phyloP scores from a whole-genome alignment of 1,284 basidiomycete species.

The Cutaneotrichosporon cutaneum region DNA sequence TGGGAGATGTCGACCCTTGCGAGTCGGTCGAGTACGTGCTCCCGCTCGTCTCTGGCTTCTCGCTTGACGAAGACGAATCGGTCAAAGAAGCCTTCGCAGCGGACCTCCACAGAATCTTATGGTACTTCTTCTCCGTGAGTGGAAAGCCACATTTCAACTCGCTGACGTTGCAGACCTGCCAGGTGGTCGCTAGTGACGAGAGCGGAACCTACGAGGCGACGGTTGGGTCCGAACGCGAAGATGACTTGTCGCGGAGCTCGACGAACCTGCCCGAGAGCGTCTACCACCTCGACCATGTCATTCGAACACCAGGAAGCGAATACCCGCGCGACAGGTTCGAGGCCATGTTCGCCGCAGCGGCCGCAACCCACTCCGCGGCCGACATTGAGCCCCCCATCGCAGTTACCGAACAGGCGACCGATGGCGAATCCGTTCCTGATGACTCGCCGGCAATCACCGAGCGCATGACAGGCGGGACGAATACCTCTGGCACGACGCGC shows the following conservation, averaged over 20 bases:
- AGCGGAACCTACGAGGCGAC: constrained; percentile 1
- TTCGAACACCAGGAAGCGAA: constrained; percentile 8
- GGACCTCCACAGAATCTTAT: constrained; percentile 78
- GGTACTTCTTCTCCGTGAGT: constrained; percentile 85
- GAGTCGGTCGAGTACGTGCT: constrained; percentile 94
- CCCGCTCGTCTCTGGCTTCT: constrained; percentile 80
- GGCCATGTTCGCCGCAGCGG: not conserved
- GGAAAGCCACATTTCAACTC: constrained; percentile 27
- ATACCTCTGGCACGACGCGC: not conserved
- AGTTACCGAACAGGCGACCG: not conserved
- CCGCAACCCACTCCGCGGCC: not conserved
- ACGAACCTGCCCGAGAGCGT: constrained; percentile 12
- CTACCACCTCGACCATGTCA: constrained; percentile 7
- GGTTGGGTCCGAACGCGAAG: not conserved
- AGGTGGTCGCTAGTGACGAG: constrained; percentile 25
- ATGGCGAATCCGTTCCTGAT: not conserved
- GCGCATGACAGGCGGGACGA: not conserved
- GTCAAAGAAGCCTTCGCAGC: constrained; percentile 89
- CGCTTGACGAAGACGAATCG: constrained; percentile 83
- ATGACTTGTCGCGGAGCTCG: constrained; percentile 1
- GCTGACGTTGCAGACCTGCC: constrained; percentile 25
- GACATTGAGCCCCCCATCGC: not conserved
- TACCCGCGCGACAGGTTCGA: constrained; percentile 6
- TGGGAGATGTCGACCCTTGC: constrained; percentile 72
- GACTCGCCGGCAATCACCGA: not conserved